Evolutionary conservation across 148 eudicot genomes (phyloP).

Genomic region (Nepenthes mirabilis): DNA sequence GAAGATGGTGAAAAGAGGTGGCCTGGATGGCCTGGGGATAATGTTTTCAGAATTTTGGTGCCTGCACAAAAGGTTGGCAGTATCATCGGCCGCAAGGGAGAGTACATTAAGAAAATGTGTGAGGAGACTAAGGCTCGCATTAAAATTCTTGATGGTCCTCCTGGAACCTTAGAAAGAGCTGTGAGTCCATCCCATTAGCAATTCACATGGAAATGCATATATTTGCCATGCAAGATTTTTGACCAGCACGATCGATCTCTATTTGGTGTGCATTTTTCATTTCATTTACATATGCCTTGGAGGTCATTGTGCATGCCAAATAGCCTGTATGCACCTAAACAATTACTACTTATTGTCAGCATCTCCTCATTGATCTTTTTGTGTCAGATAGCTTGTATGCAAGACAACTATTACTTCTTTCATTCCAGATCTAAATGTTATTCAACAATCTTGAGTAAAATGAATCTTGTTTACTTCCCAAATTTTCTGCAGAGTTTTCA

Average conservation of each 20-base stretch:
- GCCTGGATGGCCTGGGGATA: constrained; percentile 77
- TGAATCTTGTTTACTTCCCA: too few relatives aligned
- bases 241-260: not conserved
- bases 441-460: too few relatives aligned
- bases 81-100: constrained; percentile 65
- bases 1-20: constrained; percentile 32
- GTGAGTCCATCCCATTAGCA: constrained; percentile 20
- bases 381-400: too few relatives aligned
- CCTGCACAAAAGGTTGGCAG: constrained; percentile 50
- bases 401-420: too few relatives aligned
- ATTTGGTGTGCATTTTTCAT: not conserved
- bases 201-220: constrained; percentile 1
- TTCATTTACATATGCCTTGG: too few relatives aligned
- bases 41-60: constrained; percentile 45
- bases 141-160: constrained; percentile 62
- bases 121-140: constrained; percentile 62
- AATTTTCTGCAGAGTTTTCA: too few relatives aligned
- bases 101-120: constrained; percentile 45
- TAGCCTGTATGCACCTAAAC: too few relatives aligned
- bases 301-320: too few relatives aligned
- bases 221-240: not conserved
- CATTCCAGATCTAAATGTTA: too few relatives aligned
- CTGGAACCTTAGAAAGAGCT: constrained; percentile 42
- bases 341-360: too few relatives aligned
- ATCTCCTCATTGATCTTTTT: too few relatives aligned